Evolutionary conservation across 495 filamentous ascomycete genomes (phyloP).

Genomic region (Penicillium lividum): DNA sequence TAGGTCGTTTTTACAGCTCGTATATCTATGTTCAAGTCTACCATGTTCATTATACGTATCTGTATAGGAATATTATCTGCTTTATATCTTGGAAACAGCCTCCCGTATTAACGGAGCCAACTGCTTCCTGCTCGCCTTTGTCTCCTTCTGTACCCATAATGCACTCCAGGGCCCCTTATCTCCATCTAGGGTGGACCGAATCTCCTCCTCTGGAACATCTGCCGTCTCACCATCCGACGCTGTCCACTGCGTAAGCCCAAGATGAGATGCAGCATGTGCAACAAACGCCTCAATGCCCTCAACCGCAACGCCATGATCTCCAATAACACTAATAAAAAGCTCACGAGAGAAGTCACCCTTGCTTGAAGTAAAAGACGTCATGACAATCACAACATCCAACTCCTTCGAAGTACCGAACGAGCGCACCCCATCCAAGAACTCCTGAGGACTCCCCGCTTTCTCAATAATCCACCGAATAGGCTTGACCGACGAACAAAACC

Average conservation of each 20-base stretch:
- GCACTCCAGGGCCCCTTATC: constrained; percentile 28
- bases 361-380: constrained; percentile 65
- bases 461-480: constrained; percentile 61
- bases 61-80: not conserved
- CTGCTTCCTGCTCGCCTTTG: constrained; percentile 79
- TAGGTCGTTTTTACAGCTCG: constrained; percentile 4
- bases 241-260: constrained; percentile 60
- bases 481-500: constrained; percentile 73
- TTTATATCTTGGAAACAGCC: constrained; percentile 49
- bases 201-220: constrained; percentile 30
- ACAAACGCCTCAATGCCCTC: constrained; percentile 56
- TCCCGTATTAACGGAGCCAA: constrained; percentile 81
- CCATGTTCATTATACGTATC: not conserved
- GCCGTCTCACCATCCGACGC: constrained; percentile 44
- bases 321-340: constrained; percentile 64
- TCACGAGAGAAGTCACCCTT: constrained; percentile 64
- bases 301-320: constrained; percentile 41
- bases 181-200: constrained; percentile 33
- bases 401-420: constrained; percentile 54
- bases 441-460: constrained; percentile 46
- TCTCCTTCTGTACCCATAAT: constrained; percentile 68
- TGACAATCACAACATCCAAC: constrained; percentile 69
- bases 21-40: not conserved
- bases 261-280: constrained; percentile 40
- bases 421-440: constrained; percentile 51